A percentile compares a stretch with the other conserved stretches of the same genome.
Evolutionary conservation across 208 protist genomes (phyloP).

Genomic region (Trypanosoma grayi): DNA sequence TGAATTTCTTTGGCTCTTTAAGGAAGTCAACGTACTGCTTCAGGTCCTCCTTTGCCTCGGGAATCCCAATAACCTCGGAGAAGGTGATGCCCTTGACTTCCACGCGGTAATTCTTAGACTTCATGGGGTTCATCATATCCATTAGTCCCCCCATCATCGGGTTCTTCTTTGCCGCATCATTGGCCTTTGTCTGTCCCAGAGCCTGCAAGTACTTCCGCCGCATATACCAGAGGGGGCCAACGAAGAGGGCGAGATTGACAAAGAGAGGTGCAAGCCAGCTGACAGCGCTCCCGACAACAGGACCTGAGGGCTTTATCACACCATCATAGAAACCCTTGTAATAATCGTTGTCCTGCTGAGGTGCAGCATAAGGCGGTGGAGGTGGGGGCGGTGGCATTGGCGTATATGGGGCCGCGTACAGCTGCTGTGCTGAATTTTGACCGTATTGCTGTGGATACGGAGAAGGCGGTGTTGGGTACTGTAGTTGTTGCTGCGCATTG

Average conservation of each 20-base stretch:
- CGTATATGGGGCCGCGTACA: constrained; percentile 7
- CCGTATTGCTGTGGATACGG: constrained; percentile 23
- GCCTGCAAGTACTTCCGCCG: constrained; percentile 80
- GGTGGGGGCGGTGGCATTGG: constrained; percentile 10
- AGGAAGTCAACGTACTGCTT: constrained; percentile 98
- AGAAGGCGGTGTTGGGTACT: constrained; percentile 14
- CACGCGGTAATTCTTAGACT: constrained; percentile 81
- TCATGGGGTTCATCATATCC: constrained; percentile 95
- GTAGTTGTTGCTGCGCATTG: constrained; percentile 12
- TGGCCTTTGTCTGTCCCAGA: constrained; percentile 40
- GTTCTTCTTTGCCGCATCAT: constrained; percentile 34
- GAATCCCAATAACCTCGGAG: constrained; percentile 96
- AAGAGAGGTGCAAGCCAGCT: constrained; percentile 77
- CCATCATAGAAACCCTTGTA: constrained; percentile 91
- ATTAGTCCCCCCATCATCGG: constrained; percentile 69
- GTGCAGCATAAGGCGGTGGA: constrained; percentile 15
- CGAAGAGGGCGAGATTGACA: constrained; percentile 84
- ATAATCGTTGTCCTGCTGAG: constrained; percentile 72
- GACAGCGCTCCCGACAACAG: constrained; percentile 65
- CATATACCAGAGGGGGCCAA: constrained; percentile 90
- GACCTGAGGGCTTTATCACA: constrained; percentile 63
- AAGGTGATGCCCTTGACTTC: constrained; percentile 89
- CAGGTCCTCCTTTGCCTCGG: constrained; percentile 97
- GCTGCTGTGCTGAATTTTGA: neutral
- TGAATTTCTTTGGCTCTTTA: constrained; percentile 96